phyloP scores from a whole-genome alignment of 306 rosid genomes.

The Potentilla sterilis region DNA sequence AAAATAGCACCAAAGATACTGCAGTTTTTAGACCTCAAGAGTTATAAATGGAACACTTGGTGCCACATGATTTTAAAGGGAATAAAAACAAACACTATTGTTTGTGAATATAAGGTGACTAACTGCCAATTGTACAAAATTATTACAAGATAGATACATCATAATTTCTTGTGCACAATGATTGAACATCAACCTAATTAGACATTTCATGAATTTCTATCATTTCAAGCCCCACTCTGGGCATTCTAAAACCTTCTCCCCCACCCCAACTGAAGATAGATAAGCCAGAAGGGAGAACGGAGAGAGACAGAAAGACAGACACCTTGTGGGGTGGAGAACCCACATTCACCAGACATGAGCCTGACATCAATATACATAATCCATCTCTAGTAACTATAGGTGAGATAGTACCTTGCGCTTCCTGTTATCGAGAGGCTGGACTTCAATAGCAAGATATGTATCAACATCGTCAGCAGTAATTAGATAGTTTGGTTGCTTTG shows the following conservation, averaged over 20 bases:
- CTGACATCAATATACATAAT: not conserved
- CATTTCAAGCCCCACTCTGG: not conserved
- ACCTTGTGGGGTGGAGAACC: not conserved
- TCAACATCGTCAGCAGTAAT: conserved; percentile 89
- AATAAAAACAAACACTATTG: not conserved
- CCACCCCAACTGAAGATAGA: not conserved
- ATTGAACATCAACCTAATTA: not conserved
- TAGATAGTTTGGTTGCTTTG: conserved; percentile 91
- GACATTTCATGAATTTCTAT: not conserved
- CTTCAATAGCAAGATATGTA: conserved; percentile 87
- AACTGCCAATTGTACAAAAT: not conserved
- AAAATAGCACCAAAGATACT: not conserved
- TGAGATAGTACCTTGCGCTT: conserved; percentile 71
- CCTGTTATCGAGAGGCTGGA: conserved; percentile 90
- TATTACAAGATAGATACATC: not conserved
- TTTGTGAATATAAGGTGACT: not conserved
- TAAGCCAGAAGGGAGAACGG: not conserved
- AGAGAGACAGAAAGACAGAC: not conserved
- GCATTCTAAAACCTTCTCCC: not conserved
- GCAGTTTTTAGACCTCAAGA: not conserved
- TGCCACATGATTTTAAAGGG: not conserved
- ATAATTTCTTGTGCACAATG: not conserved
- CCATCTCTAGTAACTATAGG: conserved; percentile 1
- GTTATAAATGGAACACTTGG: not conserved
- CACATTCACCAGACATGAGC: not conserved